Percentiles rank a stretch among this genome's conserved stretches.
These are phyloP conservation scores for Rhizopogon rudus DNA, from an alignment of 768 basidiomycete genomes.

Conservation along the genomic window DNA sequence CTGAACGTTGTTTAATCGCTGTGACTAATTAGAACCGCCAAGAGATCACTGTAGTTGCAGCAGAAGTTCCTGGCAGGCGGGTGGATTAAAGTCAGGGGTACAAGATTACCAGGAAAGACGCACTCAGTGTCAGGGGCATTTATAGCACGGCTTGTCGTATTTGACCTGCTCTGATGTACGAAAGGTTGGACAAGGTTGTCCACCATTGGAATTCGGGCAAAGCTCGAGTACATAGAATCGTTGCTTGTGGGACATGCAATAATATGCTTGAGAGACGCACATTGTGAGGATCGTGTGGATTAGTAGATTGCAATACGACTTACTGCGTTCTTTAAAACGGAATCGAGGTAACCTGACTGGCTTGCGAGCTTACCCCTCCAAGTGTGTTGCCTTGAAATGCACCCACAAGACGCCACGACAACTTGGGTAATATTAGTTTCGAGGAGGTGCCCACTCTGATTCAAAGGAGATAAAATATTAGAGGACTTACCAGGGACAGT, in stretches of 20 bases:
- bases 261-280: slow-evolving; percentile 1
- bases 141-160: slow-evolving; percentile 4
- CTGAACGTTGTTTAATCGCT: not conserved
- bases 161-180: rapidly evolving
- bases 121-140: slow-evolving; percentile 7
- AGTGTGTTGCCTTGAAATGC: too few species aligned
- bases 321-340: not conserved
- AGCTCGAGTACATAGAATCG: not conserved
- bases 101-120: not conserved
- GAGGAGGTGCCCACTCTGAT: too few species aligned
- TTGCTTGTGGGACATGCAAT: not conserved
- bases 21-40: not conserved
- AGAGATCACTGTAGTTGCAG: too few species aligned
- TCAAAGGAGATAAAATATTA: too few species aligned
- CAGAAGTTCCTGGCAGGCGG: not conserved
- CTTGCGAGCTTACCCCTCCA: too few species aligned
- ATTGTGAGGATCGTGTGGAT: not conserved
- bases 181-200: not conserved
- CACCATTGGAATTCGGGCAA: not conserved
- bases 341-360: too few species aligned
- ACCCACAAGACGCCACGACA: too few species aligned
- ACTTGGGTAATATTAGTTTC: too few species aligned
- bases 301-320: not conserved
- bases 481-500: too few species aligned
- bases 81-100: too few species aligned